phyloP scores from a whole-genome alignment of 1,284 basidiomycete species.

The Microbotryum scabiosae region DNA sequence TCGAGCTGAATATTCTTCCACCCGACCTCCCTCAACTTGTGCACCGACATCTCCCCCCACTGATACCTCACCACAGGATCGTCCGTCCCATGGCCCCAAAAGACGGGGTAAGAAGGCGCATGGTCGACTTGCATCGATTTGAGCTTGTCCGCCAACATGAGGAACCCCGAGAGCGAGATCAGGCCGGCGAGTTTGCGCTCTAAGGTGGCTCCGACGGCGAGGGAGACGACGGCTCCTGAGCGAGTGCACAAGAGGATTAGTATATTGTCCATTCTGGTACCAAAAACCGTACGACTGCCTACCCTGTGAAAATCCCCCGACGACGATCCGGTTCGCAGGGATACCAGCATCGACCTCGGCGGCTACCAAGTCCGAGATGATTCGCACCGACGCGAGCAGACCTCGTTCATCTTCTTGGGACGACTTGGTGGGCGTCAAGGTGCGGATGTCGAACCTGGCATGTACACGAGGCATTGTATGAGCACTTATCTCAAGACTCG shows the following conservation, averaged over 20 bases:
- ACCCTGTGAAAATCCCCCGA: constrained; percentile 82
- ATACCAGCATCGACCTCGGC: constrained; percentile 65
- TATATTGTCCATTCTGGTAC: background rate
- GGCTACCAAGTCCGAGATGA: constrained; percentile 61
- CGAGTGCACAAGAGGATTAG: background rate
- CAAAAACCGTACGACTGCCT: too few relatives aligned
- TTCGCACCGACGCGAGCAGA: constrained; percentile 56
- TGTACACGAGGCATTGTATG: background rate
- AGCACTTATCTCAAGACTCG: constrained; percentile 5
- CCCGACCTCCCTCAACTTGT: constrained; percentile 25
- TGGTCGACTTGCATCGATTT: constrained; percentile 55
- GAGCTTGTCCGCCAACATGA: constrained; percentile 58
- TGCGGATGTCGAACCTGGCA: constrained; percentile 63
- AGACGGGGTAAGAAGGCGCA: constrained; percentile 52
- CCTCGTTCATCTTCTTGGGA: constrained; percentile 59
- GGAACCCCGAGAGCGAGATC: constrained; percentile 64
- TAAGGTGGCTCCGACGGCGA: constrained; percentile 61
- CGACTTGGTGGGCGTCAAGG: constrained; percentile 47
- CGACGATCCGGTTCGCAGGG: constrained; percentile 49
- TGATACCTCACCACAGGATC: constrained; percentile 57
- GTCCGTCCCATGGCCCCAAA: constrained; percentile 75
- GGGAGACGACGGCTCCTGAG: constrained; percentile 57
- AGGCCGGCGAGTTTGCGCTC: constrained; percentile 64
- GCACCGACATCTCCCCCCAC: constrained; percentile 29
- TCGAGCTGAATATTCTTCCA: constrained; percentile 30